Evolutionary conservation across 495 filamentous ascomycete species (phyloP).

Genomic region (Patellaria atrata): DNA sequence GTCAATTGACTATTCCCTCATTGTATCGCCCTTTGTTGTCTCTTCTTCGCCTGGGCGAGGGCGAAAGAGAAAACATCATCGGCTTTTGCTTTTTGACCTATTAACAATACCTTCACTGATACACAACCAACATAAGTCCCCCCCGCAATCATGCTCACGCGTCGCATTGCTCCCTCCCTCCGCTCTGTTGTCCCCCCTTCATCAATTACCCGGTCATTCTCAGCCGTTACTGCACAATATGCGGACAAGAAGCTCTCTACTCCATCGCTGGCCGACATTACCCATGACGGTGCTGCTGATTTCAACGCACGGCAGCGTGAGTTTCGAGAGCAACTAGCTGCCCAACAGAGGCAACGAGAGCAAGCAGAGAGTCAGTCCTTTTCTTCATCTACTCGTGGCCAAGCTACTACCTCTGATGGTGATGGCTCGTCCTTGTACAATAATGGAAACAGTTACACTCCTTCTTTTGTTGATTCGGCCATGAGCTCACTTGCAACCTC

Average conservation of each 20-base stretch:
- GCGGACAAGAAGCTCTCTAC: slow-evolving; percentile 27
- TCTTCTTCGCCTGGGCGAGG: too few relatives aligned
- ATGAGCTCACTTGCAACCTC: slow-evolving; percentile 23
- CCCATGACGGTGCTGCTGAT: slow-evolving; percentile 46
- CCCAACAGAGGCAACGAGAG: slow-evolving; percentile 58
- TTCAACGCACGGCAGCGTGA: slow-evolving; percentile 72
- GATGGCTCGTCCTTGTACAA: slow-evolving; percentile 1
- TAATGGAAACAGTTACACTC: too few relatives aligned
- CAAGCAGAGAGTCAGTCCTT: slow-evolving; percentile 70
- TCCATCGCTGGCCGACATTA: slow-evolving; percentile 78
- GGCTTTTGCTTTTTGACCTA: too few relatives aligned
- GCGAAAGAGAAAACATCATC: too few relatives aligned
- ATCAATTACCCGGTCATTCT: slow-evolving; percentile 4
- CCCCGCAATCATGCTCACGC: slow-evolving; percentile 8
- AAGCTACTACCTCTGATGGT: slow-evolving; percentile 31
- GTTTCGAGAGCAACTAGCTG: slow-evolving; percentile 71
- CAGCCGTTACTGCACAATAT: slow-evolving; percentile 14
- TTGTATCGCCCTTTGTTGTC: too few relatives aligned
- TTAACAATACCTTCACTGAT: too few relatives aligned
- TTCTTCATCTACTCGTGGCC: slow-evolving; percentile 27
- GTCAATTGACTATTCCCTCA: too few relatives aligned
- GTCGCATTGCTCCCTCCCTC: slow-evolving; percentile 9
- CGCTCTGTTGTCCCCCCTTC: slow-evolving; percentile 12
- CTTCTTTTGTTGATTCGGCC: slow-evolving; percentile 12
- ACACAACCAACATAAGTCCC: too few relatives aligned